Evolutionary conservation across 768 basidiomycete species (phyloP).

Genomic region (Termitomyces sp.): DNA sequence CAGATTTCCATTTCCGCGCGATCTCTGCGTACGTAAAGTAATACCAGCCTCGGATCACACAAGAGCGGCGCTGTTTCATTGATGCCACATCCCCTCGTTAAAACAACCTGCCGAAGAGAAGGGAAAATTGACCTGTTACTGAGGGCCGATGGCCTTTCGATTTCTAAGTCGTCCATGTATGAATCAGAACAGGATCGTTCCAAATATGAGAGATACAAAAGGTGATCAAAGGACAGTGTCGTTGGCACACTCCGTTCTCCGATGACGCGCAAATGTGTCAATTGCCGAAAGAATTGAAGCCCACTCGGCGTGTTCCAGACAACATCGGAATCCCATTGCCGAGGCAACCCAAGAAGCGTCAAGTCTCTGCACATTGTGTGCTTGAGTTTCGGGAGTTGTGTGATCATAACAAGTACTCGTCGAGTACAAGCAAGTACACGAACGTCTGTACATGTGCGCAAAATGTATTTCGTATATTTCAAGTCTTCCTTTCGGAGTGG

Average conservation of each 20-base stretch:
- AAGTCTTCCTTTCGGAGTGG: conserved; percentile 21
- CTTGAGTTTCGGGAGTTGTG: conserved; percentile 12
- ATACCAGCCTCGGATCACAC: conserved; percentile 16
- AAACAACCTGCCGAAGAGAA: conserved; percentile 22
- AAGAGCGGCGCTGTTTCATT: conserved; percentile 16
- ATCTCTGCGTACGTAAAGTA: conserved; percentile 22
- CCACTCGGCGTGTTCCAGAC: conserved; percentile 18
- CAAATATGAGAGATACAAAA: conserved; percentile 27
- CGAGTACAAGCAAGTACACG: conserved; percentile 25
- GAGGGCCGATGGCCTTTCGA: conserved; percentile 15
- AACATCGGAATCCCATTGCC: conserved; percentile 8
- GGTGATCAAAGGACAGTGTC: conserved; percentile 15
- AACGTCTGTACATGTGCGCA: conserved; percentile 26
- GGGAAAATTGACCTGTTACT: conserved; percentile 20
- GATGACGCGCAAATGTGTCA: conserved; percentile 29
- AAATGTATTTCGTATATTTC: conserved; percentile 13
- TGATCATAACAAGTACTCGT: conserved; percentile 21
- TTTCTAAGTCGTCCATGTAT: conserved; percentile 2
- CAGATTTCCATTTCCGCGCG: conserved; percentile 31
- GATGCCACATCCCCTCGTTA: conserved; percentile 23
- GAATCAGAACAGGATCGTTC: conserved; percentile 9
- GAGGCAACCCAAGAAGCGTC: conserved; percentile 24
- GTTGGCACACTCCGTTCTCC: conserved; percentile 22
- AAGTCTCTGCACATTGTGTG: conserved; percentile 25
- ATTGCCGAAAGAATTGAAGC: conserved; percentile 22